Base-by-base conservation (phyloP, 2,329 filamentous ascomycete genomes). In the Diaporthe eres region DNA sequence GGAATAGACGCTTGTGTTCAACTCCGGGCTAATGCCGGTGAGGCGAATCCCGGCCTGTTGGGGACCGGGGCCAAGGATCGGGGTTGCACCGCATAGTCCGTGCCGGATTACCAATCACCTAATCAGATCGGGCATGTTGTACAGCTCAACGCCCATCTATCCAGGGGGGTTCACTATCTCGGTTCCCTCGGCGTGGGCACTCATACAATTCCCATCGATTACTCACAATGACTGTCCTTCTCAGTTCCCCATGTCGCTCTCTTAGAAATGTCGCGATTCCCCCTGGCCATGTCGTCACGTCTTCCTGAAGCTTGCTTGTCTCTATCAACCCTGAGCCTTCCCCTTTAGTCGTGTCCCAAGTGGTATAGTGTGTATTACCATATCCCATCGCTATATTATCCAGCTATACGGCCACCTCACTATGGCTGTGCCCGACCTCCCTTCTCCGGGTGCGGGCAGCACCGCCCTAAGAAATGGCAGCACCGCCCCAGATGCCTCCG, bases 401-500 rank as follows among this genome's bases (percentile, higher is more conserved):
- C 61, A 47, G 28, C 49, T 4, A n/a, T 49, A 31, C 7, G 44
- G 49, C 71, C 44, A 37, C 12, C 25, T 34, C 25, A n/a, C 4
- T 22, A 55, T 63, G 71, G 7, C 60, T 47, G 60, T 37, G 25
- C 28, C 28, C 22, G 25, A 34, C 37, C 25, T 65, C 65, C 49
- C 25, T 37, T 51, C 44, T 8, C 19, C 13, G n/a, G 70, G 58
- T 39, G 39, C 34, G 37, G 67, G 37, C 53, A 61, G 67, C 13
- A 28, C 47, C 15, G 73, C 73, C 3, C 53, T 70, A 61, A 49
- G 15, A 4, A 44, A 75, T 17, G 53, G 31, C 37, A 60, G 68
- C 22, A 72, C 73, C 6, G 13, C 37, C 19, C 60, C 61, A n/a
- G 75, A 28, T 39, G 80, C 77, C 9, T 76, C 79, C 7, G 82